Evolutionary conservation across 1,284 basidiomycete species (phyloP), one percentile per base, ranked within the genome.

Genomic region (Melampsora americana): DNA sequence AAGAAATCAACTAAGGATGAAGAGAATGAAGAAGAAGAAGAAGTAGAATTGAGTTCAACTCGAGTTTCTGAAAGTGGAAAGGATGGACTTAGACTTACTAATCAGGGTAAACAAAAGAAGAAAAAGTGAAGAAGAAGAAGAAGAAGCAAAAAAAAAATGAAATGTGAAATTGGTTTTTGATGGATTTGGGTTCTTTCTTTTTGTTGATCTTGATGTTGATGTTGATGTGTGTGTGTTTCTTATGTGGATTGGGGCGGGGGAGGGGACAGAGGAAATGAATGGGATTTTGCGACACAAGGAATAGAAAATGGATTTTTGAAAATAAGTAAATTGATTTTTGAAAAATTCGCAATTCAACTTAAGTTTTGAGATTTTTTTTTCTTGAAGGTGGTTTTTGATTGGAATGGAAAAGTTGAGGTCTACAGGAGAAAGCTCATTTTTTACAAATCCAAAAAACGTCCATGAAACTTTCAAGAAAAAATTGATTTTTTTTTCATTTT

Each of bases 21-120:
- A n/a, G 23, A 65, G n/a, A 48, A 28, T 48, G 2, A 53, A 12
- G 48, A 53, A 30, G 61, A 66, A 26, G 64, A 66, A 18, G 64
- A 59, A 46, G 72, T 67, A 48, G 72, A 35, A 1, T 67, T 53
- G 72, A 74, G 64, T 23, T 74, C 72, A 6, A 64, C 64, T 42
- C 64, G 72, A 11, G 35, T 67, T 18, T 65, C 53, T 14, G 50
- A 53, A 60, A 44, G 32, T 7, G 12, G 44, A 53, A 18, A 68
- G 4, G 35, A 56, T 28, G 46, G 60, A 61, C 60, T 68, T 18
- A 28, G 42, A 35, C 5, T 75, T 14, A 75, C 73, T 64, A 46
- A 48, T 14, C 62, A 64, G 16, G 73, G 73, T 23, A 50, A 48
- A n/a, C 18, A 61, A 7, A 75, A 75, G 28, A 75, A 75, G 59